Evolutionary conservation across 371 early-diverging fungal genomes (phyloP), one percentile per base, ranked within the genome.

Genomic region (Lichtheimia ramosa): DNA sequence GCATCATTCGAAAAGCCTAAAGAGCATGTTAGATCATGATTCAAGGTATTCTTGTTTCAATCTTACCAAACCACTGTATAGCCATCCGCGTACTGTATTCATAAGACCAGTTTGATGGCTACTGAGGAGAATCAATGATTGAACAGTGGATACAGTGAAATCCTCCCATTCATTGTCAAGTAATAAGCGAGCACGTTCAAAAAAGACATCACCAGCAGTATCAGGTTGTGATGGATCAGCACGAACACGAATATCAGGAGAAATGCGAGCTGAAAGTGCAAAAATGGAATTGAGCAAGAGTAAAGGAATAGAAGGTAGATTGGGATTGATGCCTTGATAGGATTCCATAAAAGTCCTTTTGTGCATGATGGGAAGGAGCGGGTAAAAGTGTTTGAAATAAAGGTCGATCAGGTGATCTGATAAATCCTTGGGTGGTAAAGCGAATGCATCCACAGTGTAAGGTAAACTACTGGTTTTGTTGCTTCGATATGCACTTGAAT

Each of bases 311-410:
- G 56, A 41, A 5, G n/a, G 46, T 3, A 41, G 6, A 13, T 25
- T 43, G 10, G 51, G 39, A 5, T 43, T 25, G 27, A 61, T 52
- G 54, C 65, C 60, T 14, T 66, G 53, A 15, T 76, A 43, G 13
- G 79, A 51, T 34, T 68, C 66, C 65, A 88, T 65, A 68, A 92
- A 92, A 7, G 84, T 74, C 12, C 77, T 71, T 56, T 87, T 84
- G 70, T 91, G 89, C 21, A 89, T 63, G 13, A 90, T 54, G 1
- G 91, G 90, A 46, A 89, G 69, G 23, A 86, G 66, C 0, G 89
- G 85, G 66, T 92, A 86, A 24, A 88, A 77, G 58, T 82, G 80
- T 5, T 62, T 63, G 61, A 91, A 92, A 70, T 84, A 92, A 21
- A 84, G 61, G 5, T 85, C 83, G 16, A 92, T 61, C 15, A 92